Conservation (phyloP, 106 monocot species). For the Allium cepa region DNA sequence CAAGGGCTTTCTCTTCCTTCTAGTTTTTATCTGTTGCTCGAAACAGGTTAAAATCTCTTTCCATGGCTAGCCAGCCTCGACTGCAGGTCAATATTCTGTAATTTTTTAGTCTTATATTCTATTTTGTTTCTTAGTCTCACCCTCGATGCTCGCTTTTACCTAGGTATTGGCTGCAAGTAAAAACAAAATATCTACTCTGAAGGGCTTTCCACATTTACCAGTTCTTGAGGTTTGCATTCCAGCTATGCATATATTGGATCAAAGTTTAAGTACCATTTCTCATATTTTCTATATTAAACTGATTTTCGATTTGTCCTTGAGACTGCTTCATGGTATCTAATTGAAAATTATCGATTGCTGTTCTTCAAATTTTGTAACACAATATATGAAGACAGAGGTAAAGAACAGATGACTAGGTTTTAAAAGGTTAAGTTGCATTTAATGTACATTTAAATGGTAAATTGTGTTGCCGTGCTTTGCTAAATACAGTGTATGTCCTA, state of each 20-base stretch:
- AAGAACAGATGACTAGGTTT: too few species aligned
- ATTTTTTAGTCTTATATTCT: not conserved
- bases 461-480: too few species aligned
- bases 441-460: too few species aligned
- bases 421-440: too few species aligned
- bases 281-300: not conserved
- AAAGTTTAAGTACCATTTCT: not conserved
- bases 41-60: conserved; percentile 80
- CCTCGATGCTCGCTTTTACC: not conserved
- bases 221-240: conserved; percentile 67
- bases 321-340: not conserved
- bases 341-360: too few species aligned
- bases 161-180: conserved; percentile 97
- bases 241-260: not conserved
- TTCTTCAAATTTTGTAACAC: too few species aligned
- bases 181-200: conserved; percentile 86
- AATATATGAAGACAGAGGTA: too few species aligned
- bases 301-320: not conserved
- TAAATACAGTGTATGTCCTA: too few species aligned
- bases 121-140: not conserved
- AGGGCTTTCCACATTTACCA: conserved; percentile 82
- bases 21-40: conserved; percentile 98
- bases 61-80: conserved; percentile 88
- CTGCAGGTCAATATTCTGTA: conserved; percentile 52
- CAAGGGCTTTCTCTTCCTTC: conserved; percentile 7